Base-by-base conservation (phyloP, 345 rosid species). In the Dipteronia dyeriana region DNA sequence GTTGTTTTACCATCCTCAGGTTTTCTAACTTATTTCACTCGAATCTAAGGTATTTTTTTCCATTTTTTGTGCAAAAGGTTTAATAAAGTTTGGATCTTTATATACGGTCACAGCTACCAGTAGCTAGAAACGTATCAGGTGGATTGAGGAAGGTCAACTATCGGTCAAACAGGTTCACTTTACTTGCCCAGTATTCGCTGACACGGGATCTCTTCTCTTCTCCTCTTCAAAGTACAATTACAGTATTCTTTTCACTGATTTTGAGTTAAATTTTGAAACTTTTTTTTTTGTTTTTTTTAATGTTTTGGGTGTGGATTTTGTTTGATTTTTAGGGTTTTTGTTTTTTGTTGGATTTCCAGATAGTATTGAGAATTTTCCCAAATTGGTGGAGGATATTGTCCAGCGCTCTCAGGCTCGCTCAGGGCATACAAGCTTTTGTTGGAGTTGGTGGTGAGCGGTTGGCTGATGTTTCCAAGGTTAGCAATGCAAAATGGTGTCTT, bases 371-470 rank as follows among this genome's bases (percentile, higher is more conserved):
- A 85, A 89, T 38, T 82, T 96, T 76, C 99, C 98, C 43, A 89
- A 92, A 78, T 77, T 95, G 63, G 88, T 93, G 77, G 96, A 93
- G 84, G 98, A 95, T 79, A 95, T 95, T 68, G 82, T 92, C 80
- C 98, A 86, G 84, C 91, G 94, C 91, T 26, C 66, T 92, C 53
- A 87, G 99, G 77, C 84, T 94, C 22, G 93, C 90, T 49, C 99
- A 96, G 86, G 99, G 99, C 61, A 80, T 96, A 82, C 99, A 91
- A 83, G 98, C 98, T 5, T 85, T 96, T 77, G 75, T 92, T 68
- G 98, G 98, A 66, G 97, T 94, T 79, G 91, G 98, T 62, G 81
- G 97, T 17, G 98, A 93, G 81, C 93, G 99, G 97, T 91, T 93
- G 12, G 85, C 88, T 71, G 96, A 95, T 86, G 88, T 84, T 10